Percentiles rank a stretch among this genome's conserved stretches.
Evolutionary conservation across 129 eudicot species (phyloP).

Genomic region (sunflower (Helianthus annuus)): HanXRQr2.0-SUNRISE NC_035434.2:152453301-152453800

Average conservation of each 20-base stretch:
- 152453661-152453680: too few relatives aligned
- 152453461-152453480: conserved; percentile 6
- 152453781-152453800: too few relatives aligned
- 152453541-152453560: not conserved
- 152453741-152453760: too few relatives aligned
- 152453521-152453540: not conserved
- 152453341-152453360: conserved; percentile 15
- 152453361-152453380: conserved; percentile 31
- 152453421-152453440: conserved; percentile 19
- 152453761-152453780: too few relatives aligned
- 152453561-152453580: too few relatives aligned
- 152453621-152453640: too few relatives aligned
- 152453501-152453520: not conserved
- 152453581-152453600: too few relatives aligned
- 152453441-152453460: conserved; percentile 1
- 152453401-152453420: conserved; percentile 5
- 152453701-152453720: too few relatives aligned
- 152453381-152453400: conserved; percentile 4
- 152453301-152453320: conserved; percentile 26
- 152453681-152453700: too few relatives aligned
- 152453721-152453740: too few relatives aligned
- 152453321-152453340: conserved; percentile 16
- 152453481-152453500: conserved; percentile 11
- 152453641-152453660: too few relatives aligned
- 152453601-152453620: too few relatives aligned